Base-by-base conservation (phyloP, 768 basidiomycete species). In the Tephrocybe sp. region DNA sequence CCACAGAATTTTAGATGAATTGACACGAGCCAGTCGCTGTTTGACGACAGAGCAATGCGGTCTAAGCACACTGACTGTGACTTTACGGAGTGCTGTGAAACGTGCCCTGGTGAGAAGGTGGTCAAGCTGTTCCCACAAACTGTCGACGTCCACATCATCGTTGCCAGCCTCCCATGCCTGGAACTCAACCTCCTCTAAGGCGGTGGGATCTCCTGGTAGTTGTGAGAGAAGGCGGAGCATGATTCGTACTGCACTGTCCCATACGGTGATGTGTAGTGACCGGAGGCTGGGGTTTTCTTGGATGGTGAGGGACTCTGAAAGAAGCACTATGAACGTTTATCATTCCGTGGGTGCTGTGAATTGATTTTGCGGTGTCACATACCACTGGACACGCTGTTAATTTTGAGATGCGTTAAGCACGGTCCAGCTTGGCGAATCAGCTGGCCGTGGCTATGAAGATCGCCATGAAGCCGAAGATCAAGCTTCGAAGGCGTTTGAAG, bases 1-100 rank as follows among this genome's bases (percentile, higher is more conserved):
- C 24, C 26, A 26, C 34, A 51, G 8, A 25, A 51, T 24, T 6
- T 15, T 38, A 12, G 23, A 43, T n/a, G 25, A 38, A 15, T 36
- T 5, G 15, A 42, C 17, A 5, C 25, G 33, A 6, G 42, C 25
- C 17, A 45, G 30, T 34, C 14, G 15, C 15, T n/a, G 17, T 21
- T 24, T 36, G 5, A 38, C n/a, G 12, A 4, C 33, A 5, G 37
- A 11, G 48, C 26, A 8, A 18, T 37, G 33, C 15, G 8, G 3
- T 12, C 20, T 28, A 21, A 38, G 33, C 37, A 46, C 44, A 12
- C 43, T 32, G 21, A 51, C 36, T 40, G 21, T 51, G n/a, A 51
- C 26, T 24, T 4, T 34, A 7, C 43, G 43, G 5, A 51, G 36
- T 7, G 25, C 28, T 3, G 18, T 9, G 44, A 51, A 51, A 5